Evolutionary conservation across 2,329 filamentous ascomycete species (phyloP).

Genomic region (Penicillium sp.): DNA sequence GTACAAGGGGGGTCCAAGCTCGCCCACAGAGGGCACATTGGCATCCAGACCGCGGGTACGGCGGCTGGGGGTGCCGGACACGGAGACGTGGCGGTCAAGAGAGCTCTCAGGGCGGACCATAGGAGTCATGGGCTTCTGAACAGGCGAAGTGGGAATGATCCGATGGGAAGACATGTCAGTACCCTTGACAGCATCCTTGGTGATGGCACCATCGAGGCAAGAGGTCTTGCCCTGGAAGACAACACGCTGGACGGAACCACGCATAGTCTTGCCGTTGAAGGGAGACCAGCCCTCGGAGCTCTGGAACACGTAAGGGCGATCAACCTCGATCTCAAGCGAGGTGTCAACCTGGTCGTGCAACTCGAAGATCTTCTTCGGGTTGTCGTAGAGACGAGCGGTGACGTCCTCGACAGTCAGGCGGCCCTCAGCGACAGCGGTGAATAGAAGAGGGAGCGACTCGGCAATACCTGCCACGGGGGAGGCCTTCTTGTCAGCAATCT

Average conservation of each 20-base stretch:
- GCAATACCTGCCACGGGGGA: slow-evolving; percentile 66
- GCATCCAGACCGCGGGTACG: slow-evolving; percentile 25
- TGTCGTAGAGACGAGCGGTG: slow-evolving; percentile 68
- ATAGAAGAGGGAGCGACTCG: slow-evolving; percentile 70
- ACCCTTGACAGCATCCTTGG: slow-evolving; percentile 57
- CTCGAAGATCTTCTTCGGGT: slow-evolving; percentile 78
- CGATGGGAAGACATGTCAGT: slow-evolving; percentile 73
- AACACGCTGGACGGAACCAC: slow-evolving; percentile 70
- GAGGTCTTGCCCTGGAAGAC: slow-evolving; percentile 72
- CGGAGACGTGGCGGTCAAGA: slow-evolving; percentile 38
- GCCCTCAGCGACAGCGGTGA: slow-evolving; percentile 73
- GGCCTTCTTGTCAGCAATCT: slow-evolving; percentile 61
- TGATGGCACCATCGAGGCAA: slow-evolving; percentile 68
- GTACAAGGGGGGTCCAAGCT: slow-evolving; percentile 43
- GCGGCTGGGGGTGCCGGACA: slow-evolving; percentile 40
- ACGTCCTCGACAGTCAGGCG: slow-evolving; percentile 72
- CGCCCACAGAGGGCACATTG: slow-evolving; percentile 30
- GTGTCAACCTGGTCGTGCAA: slow-evolving; percentile 75
- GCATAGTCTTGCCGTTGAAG: slow-evolving; percentile 66
- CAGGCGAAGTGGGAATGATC: slow-evolving; percentile 53
- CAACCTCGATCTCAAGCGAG: slow-evolving; percentile 71
- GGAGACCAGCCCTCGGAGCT: slow-evolving; percentile 63
- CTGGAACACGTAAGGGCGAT: slow-evolving; percentile 64
- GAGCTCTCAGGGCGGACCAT: slow-evolving; percentile 39
- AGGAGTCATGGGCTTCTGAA: slow-evolving; percentile 51